A percentile compares a stretch with the other conserved stretches of the same genome.
Evolutionary conservation across 352 stramenopile genomes (phyloP).

Genomic region (Saprolegnia diclina): DNA sequence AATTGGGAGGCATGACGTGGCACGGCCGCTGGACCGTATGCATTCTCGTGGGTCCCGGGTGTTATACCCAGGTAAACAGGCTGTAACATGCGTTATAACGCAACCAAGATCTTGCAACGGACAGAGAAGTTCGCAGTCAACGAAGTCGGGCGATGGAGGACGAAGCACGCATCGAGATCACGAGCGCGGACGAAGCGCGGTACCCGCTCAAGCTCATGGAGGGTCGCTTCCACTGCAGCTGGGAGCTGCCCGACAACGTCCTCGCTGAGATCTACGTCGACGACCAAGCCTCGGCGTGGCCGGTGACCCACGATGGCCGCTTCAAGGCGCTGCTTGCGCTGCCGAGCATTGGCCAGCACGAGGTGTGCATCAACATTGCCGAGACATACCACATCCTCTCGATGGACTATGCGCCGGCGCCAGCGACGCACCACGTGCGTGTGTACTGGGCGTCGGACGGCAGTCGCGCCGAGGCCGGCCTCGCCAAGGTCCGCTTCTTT

Average conservation of each 20-base stretch:
- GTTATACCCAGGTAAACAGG: too few relatives aligned
- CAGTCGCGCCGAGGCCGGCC: neutral
- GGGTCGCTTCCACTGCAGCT: conserved; percentile 21
- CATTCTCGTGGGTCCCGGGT: too few relatives aligned
- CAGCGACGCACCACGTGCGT: neutral
- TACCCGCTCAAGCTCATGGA: conserved; percentile 13
- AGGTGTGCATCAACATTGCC: conserved; percentile 27
- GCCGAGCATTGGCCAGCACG: conserved; percentile 8
- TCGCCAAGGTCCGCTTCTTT: conserved; percentile 22
- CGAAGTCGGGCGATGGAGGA: neutral
- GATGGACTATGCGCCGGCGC: conserved; percentile 14
- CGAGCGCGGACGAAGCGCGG: neutral
- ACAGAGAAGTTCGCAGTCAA: conserved; percentile 1
- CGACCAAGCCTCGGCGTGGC: conserved; percentile 18
- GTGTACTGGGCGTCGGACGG: conserved; percentile 11
- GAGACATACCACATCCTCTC: conserved; percentile 25
- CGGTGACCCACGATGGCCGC: conserved; percentile 3
- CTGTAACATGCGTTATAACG: neutral
- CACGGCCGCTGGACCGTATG: too few relatives aligned
- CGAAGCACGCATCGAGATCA: conserved; percentile 22
- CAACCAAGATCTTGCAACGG: neutral
- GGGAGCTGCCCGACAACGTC: conserved; percentile 26
- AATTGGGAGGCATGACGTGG: too few relatives aligned
- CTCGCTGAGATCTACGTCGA: conserved; percentile 21
- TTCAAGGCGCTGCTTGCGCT: conserved; percentile 17